Base-by-base conservation (phyloP, 306 rosid species). In the Acacia melanoxylon region DNA sequence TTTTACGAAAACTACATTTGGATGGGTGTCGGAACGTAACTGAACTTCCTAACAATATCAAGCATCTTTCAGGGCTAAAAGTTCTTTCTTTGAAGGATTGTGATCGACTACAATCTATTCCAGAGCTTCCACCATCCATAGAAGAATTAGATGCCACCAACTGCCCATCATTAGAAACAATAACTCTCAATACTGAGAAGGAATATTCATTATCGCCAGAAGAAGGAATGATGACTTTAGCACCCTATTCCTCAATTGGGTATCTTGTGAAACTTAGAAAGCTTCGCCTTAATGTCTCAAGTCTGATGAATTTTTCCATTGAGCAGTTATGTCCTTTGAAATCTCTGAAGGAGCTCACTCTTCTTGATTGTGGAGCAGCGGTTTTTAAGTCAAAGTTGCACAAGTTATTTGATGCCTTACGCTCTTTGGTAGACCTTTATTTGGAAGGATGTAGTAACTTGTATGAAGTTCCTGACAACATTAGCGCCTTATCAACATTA, bases 301-400 rank as follows among this genome's bases (percentile, higher is more conserved):
- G 14, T 45, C 78, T 80, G 2, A 62, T 61, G 76, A 59, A 72
- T 14, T 54, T 80, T 48, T 45, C 78, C 22, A 61, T 42, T 41
- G 33, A 72, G 13, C 51, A 59, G 25, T 46, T 80, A 80, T 54
- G 65, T 80, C 33, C 20, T 5, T 15, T 80, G 29, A 46, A 25
- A 81, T 81, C 42, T 73, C 79, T 73, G 1, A 22, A n/a, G 63
- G 67, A 74, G 29, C 79, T 81, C 6, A 45, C 41, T 48, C 74
- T 73, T 63, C 11, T 24, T 24, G 59, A 24, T 2, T 73, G 84
- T 19, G 20, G 45, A 22, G 16, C 33, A 22, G 41, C 1, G 13
- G 9, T 73, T 81, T 79, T 49, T 44, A 16, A 8, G 5, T 33
- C 68, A 46, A 81, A 81, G 68, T 15, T 81, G 27, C 79, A 63